Evolutionary conservation across 768 basidiomycete genomes (phyloP).

Genomic region (Trametes elegans): DNA sequence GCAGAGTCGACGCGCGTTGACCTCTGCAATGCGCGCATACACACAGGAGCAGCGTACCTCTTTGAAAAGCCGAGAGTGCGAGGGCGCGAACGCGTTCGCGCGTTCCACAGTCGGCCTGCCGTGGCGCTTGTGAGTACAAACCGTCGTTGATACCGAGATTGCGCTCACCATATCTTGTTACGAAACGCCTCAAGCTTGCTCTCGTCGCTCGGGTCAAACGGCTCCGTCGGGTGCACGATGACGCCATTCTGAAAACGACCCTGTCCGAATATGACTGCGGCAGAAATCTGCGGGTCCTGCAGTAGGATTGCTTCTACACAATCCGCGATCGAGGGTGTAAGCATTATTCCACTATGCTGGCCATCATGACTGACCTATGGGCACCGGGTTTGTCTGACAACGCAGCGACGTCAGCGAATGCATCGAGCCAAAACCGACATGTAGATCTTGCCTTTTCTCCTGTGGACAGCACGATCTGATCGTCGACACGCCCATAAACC

Average conservation of each 20-base stretch:
- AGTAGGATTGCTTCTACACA: slow-evolving; percentile 36
- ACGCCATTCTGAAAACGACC: slow-evolving; percentile 40
- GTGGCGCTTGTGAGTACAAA: no score
- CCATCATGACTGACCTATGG: background rate
- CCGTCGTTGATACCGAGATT: no score
- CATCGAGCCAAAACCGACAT: no score
- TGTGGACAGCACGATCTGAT: slow-evolving; percentile 43
- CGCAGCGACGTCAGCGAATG: background rate
- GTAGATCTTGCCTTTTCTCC: slow-evolving; percentile 44
- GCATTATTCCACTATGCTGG: background rate
- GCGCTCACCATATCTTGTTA: slow-evolving; percentile 14
- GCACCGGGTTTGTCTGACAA: slow-evolving; percentile 2
- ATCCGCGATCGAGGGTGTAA: no score
- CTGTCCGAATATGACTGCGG: slow-evolving; percentile 40
- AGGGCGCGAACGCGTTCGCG: slow-evolving; percentile 27
- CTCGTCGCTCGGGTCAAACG: slow-evolving; percentile 30
- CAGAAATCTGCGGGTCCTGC: slow-evolving; percentile 33
- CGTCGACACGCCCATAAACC: slow-evolving; percentile 42
- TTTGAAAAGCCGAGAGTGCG: slow-evolving; percentile 31
- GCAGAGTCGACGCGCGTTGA: no score
- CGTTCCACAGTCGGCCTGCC: slow-evolving; percentile 29
- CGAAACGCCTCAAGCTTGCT: slow-evolving; percentile 12
- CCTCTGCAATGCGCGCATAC: no score
- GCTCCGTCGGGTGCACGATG: slow-evolving; percentile 36
- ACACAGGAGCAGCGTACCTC: slow-evolving; percentile 33